phyloP scores from a whole-genome alignment of 2,329 filamentous ascomycete genomes.

The Talaromyces sp. region DNA sequence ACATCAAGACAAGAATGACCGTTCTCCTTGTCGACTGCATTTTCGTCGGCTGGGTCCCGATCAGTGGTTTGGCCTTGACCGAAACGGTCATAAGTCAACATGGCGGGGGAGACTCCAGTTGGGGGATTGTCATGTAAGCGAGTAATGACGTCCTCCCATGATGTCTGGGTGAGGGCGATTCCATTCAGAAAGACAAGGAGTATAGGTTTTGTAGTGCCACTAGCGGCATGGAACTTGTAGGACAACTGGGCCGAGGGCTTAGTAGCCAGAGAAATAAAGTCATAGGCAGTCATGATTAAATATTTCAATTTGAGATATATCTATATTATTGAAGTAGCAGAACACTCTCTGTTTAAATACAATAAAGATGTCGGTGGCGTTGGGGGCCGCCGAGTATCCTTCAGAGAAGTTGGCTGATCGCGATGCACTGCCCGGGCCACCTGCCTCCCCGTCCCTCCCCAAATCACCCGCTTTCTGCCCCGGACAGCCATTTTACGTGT shows the following conservation, averaged over 20 bases:
- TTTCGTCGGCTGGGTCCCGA: constrained; percentile 45
- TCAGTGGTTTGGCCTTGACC: constrained; percentile 58
- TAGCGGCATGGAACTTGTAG: constrained; percentile 20
- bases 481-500: too few relatives aligned
- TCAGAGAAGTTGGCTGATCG: too few relatives aligned
- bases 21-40: constrained; percentile 41
- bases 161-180: constrained; percentile 44
- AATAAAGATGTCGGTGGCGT: background rate
- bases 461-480: too few relatives aligned
- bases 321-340: background rate
- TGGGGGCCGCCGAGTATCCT: too few relatives aligned
- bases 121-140: constrained; percentile 19
- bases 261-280: constrained; percentile 18
- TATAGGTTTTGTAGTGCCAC: constrained; percentile 8
- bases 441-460: too few relatives aligned
- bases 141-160: constrained; percentile 40
- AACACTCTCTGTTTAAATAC: background rate
- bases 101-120: constrained; percentile 35
- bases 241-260: constrained; percentile 23
- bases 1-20: constrained; percentile 53
- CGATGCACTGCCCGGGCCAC: too few relatives aligned
- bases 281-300: background rate
- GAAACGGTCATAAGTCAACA: constrained; percentile 63
- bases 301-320: background rate
- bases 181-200: constrained; percentile 52